phyloP scores from a whole-genome alignment of 768 basidiomycete genomes.

The Clitopilus hobsonii region DNA sequence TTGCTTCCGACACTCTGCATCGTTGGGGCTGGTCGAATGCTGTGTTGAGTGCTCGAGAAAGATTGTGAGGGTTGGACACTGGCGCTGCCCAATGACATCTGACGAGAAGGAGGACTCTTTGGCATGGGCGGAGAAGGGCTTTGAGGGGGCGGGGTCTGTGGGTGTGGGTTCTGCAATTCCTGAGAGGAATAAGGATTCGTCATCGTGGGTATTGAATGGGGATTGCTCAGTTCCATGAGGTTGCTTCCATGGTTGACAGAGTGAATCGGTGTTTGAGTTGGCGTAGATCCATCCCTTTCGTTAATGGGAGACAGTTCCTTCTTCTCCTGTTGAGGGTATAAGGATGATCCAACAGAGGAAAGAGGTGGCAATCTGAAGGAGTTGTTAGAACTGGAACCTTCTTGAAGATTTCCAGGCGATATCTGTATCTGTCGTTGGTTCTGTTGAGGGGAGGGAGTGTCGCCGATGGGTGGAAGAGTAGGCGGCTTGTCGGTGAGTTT shows the following conservation, averaged over 20 bases:
- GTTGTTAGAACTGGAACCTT: neutral
- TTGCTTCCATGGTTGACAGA: neutral
- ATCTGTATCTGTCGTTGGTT: neutral
- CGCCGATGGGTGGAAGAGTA: slow-evolving; percentile 30
- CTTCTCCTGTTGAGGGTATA: slow-evolving; percentile 11
- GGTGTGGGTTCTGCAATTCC: neutral
- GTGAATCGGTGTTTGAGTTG: slow-evolving; percentile 1
- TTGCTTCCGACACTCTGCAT: neutral
- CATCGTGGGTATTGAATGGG: neutral
- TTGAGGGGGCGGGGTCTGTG: neutral
- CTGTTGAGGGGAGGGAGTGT: slow-evolving; percentile 4
- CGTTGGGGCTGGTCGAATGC: neutral
- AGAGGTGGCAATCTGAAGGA: slow-evolving; percentile 41
- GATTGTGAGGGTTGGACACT: neutral
- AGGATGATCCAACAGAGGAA: neutral
- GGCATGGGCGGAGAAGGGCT: neutral
- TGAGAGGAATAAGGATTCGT: no score
- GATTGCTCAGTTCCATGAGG: neutral
- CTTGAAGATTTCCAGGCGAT: no score
- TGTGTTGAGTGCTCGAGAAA: neutral
- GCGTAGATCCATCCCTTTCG: slow-evolving; percentile 10
- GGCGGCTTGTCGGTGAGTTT: slow-evolving; percentile 24
- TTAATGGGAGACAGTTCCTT: slow-evolving; percentile 16
- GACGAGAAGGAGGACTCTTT: neutral
- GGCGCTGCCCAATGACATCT: neutral